These are phyloP conservation scores for Coccinonectria pachysandricola DNA, from an alignment of 2,329 filamentous ascomycete genomes.

Conservation along the genomic window DNA sequence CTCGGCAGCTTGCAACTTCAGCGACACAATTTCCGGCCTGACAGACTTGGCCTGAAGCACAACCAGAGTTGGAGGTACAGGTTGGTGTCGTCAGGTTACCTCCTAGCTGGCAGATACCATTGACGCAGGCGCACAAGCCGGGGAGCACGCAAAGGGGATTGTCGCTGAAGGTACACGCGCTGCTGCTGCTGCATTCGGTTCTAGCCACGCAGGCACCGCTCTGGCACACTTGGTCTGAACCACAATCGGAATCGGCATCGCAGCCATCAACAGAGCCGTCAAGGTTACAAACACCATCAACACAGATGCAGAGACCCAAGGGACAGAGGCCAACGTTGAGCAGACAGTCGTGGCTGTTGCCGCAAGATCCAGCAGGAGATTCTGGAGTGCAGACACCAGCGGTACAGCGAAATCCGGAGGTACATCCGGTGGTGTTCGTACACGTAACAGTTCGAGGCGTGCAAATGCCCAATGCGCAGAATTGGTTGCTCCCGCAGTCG, in stretches of 20 bases:
- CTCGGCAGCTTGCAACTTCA: background rate
- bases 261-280: background rate
- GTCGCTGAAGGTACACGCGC: background rate
- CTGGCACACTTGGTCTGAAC: background rate
- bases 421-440: conserved; percentile 1
- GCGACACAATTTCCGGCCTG: background rate
- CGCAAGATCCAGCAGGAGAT: background rate
- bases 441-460: conserved; percentile 2
- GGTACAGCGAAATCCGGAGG: conserved; percentile 1
- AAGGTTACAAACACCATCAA: background rate
- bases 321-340: background rate
- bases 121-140: background rate
- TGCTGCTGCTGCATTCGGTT: background rate
- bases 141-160: background rate
- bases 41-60: background rate
- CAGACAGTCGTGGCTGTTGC: too few relatives aligned
- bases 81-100: background rate
- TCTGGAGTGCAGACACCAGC: conserved; percentile 3
- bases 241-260: background rate
- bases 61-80: background rate
- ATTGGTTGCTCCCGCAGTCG: conserved; percentile 2
- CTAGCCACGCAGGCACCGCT: background rate
- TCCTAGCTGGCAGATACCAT: background rate
- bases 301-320: background rate
- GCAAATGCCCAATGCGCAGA: conserved; percentile 3